A percentile compares a stretch with the other conserved stretches of the same genome.
Evolutionary conservation across 2,329 filamentous ascomycete species (phyloP).

Genomic region (Ophiocordyceps camponoti-floridani): DNA sequence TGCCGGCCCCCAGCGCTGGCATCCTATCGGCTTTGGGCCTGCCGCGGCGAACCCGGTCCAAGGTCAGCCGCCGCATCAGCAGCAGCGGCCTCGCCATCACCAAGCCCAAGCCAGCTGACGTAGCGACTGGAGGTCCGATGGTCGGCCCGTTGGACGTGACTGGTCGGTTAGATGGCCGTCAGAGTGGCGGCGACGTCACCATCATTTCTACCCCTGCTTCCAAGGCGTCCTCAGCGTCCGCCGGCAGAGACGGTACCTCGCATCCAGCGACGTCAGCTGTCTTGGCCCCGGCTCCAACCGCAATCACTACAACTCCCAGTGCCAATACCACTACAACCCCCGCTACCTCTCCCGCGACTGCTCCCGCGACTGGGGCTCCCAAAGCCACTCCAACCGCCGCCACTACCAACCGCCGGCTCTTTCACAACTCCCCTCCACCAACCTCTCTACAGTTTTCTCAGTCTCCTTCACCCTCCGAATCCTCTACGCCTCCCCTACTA

Average conservation of each 20-base stretch:
- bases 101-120: not conserved
- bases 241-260: not conserved
- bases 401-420: no score
- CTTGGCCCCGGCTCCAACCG: not conserved
- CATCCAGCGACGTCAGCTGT: not conserved
- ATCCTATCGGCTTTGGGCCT: not conserved
- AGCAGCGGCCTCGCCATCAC: not conserved
- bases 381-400: not conserved
- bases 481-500: not conserved
- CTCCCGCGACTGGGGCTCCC: no score
- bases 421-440: no score
- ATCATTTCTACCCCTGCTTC: not conserved
- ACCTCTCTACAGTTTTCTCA: not conserved
- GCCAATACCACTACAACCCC: not conserved
- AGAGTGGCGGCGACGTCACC: not conserved
- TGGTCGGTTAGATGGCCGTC: not conserved
- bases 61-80: not conserved
- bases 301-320: not conserved
- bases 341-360: not conserved
- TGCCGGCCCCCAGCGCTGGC: not conserved
- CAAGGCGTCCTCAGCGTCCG: not conserved
- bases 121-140: not conserved
- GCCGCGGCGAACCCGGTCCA: not conserved
- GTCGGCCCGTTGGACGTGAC: not conserved
- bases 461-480: not conserved